A percentile compares a stretch with the other conserved stretches of the same genome.
phyloP scores from a whole-genome alignment of 2,329 filamentous ascomycete species.

The Rhynchosporium graminicola region DNA sequence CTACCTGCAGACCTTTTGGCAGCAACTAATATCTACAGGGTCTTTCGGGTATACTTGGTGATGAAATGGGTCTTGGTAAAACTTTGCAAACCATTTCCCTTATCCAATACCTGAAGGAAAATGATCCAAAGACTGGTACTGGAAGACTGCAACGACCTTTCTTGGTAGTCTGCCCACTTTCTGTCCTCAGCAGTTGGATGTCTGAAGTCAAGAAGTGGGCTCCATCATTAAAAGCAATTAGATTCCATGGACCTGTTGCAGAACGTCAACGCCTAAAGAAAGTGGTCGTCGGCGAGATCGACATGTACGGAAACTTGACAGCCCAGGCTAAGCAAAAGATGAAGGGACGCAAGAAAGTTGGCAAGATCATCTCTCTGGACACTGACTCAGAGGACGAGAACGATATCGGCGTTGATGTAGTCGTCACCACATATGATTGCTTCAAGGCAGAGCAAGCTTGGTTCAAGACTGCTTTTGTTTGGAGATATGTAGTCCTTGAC shows the following conservation, averaged over 20 bases:
- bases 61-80: slow-evolving; percentile 54
- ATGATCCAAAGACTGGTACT: slow-evolving; percentile 38
- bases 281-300: slow-evolving; percentile 48
- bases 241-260: slow-evolving; percentile 49
- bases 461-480: slow-evolving; percentile 53
- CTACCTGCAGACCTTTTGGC: background rate
- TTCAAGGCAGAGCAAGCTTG: slow-evolving; percentile 48
- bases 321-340: slow-evolving; percentile 35
- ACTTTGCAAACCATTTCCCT: slow-evolving; percentile 52
- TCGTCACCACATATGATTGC: slow-evolving; percentile 54
- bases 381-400: slow-evolving; percentile 37
- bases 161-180: slow-evolving; percentile 52
- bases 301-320: slow-evolving; percentile 46
- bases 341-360: slow-evolving; percentile 30
- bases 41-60: slow-evolving; percentile 48
- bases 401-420: slow-evolving; percentile 43
- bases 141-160: slow-evolving; percentile 46
- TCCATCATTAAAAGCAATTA: slow-evolving; percentile 47
- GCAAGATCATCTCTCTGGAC: slow-evolving; percentile 32
- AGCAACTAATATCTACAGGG: slow-evolving; percentile 32
- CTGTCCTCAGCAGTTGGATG: slow-evolving; percentile 52
- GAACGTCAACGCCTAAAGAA: slow-evolving; percentile 50
- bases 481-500: slow-evolving; percentile 54
- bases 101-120: slow-evolving; percentile 50
- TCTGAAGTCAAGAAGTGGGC: slow-evolving; percentile 50